A percentile compares a stretch with the other conserved stretches of the same genome.
Conservation (phyloP, 768 basidiomycete genomes). For the Boletus insuetus region DNA sequence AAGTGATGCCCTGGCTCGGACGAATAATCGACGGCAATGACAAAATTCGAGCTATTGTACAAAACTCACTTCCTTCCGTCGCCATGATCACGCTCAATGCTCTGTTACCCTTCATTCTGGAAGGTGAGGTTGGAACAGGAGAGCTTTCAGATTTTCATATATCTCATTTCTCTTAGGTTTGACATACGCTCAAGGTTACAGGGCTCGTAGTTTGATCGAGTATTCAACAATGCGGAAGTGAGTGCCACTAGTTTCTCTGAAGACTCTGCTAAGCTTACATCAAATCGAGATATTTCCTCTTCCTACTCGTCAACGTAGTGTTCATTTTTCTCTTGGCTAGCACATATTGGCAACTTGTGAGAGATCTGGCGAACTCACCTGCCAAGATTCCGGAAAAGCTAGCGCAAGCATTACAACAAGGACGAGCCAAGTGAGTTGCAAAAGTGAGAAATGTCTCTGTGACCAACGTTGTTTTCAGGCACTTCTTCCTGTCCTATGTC, state of each 20-base stretch:
- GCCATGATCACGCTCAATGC: slow-evolving; percentile 92
- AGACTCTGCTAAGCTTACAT: slow-evolving; percentile 4
- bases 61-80: slow-evolving; percentile 90
- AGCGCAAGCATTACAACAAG: slow-evolving; percentile 77
- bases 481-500: slow-evolving; percentile 85
- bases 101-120: slow-evolving; percentile 81
- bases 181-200: slow-evolving; percentile 88
- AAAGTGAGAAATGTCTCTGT: slow-evolving; percentile 4
- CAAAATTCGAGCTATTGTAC: slow-evolving; percentile 81
- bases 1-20: slow-evolving; percentile 84
- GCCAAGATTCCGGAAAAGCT: slow-evolving; percentile 93
- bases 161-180: slow-evolving; percentile 42
- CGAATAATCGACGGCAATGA: slow-evolving; percentile 79
- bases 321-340: slow-evolving; percentile 92
- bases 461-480: slow-evolving; percentile 35
- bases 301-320: slow-evolving; percentile 88
- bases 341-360: slow-evolving; percentile 88
- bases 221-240: slow-evolving; percentile 91
- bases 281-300: slow-evolving; percentile 78
- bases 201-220: slow-evolving; percentile 90
- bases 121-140: slow-evolving; percentile 48
- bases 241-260: slow-evolving; percentile 21
- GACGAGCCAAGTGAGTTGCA: slow-evolving; percentile 56
- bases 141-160: neutral
- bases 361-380: slow-evolving; percentile 90